Conservation (phyloP, 768 basidiomycete species). For the Melanogaster broomeanus region DNA sequence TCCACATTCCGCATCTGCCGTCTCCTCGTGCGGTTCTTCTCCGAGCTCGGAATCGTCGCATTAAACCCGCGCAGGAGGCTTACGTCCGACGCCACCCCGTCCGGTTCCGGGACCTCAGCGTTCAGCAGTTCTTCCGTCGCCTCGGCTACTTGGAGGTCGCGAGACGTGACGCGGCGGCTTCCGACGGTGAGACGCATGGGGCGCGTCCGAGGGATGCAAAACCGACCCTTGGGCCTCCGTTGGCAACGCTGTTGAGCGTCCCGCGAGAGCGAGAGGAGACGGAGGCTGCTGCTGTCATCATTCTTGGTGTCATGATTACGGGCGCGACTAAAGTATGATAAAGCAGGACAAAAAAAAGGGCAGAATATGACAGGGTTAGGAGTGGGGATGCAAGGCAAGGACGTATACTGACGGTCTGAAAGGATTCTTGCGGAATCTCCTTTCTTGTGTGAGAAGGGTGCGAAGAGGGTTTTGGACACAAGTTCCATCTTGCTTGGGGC, state of each 20-base stretch:
- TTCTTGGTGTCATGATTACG: constrained; percentile 85
- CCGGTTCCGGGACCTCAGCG: constrained; percentile 71
- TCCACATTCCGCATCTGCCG: constrained; percentile 82
- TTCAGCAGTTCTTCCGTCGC: constrained; percentile 76
- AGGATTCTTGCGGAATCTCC: constrained; percentile 72
- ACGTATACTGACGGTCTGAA: constrained; percentile 60
- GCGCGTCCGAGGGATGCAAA: constrained; percentile 82
- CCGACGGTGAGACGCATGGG: constrained; percentile 69
- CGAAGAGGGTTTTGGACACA: constrained; percentile 70
- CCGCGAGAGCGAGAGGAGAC: constrained; percentile 52
- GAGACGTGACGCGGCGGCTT: constrained; percentile 71
- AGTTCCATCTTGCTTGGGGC: constrained; percentile 50
- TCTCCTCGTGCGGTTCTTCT: constrained; percentile 72
- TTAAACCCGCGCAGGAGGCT: constrained; percentile 90
- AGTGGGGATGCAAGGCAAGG: neutral
- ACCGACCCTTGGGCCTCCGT: constrained; percentile 48
- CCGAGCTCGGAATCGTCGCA: constrained; percentile 91
- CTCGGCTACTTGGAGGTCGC: constrained; percentile 83
- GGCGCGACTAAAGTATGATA: constrained; percentile 63
- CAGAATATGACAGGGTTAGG: neutral
- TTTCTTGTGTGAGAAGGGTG: constrained; percentile 61
- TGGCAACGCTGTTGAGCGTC: constrained; percentile 29
- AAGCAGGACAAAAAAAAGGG: constrained; percentile 1
- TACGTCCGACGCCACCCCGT: constrained; percentile 69
- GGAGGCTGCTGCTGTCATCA: constrained; percentile 73